These are phyloP conservation scores for Diplodia corticola DNA, from an alignment of 2,329 filamentous ascomycete species.

Conservation along the genomic window DNA sequence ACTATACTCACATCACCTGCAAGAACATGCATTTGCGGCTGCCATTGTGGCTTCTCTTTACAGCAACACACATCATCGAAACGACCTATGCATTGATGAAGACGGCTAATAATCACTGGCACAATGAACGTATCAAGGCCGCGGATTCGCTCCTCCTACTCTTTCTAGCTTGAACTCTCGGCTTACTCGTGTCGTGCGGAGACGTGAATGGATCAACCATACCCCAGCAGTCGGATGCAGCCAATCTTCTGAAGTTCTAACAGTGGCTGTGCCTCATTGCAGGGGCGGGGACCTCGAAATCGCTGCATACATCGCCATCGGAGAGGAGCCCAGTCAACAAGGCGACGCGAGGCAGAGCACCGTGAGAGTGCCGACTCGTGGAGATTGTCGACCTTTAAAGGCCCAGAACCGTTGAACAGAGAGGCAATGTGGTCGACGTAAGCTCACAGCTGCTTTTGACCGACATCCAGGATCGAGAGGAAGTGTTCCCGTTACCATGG, in stretches of 20 bases:
- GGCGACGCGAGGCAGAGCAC: neutral
- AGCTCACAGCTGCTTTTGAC: neutral
- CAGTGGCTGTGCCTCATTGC: neutral
- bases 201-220: neutral
- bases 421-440: neutral
- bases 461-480: constrained; percentile 1
- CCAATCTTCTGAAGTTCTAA: neutral
- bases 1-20: neutral
- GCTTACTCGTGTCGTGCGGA: neutral
- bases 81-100: neutral
- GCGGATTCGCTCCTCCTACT: neutral
- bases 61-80: neutral
- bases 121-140: neutral
- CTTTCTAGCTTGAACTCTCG: neutral
- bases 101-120: neutral
- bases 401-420: neutral
- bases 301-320: neutral
- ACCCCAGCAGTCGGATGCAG: neutral
- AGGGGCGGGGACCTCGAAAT: neutral
- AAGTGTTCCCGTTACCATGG: constrained; percentile 9
- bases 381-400: neutral
- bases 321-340: neutral
- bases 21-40: neutral
- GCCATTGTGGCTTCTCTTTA: neutral
- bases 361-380: neutral